Conservation (phyloP, 106 monocot genomes). For the Dactylorhiza incarnata region DNA sequence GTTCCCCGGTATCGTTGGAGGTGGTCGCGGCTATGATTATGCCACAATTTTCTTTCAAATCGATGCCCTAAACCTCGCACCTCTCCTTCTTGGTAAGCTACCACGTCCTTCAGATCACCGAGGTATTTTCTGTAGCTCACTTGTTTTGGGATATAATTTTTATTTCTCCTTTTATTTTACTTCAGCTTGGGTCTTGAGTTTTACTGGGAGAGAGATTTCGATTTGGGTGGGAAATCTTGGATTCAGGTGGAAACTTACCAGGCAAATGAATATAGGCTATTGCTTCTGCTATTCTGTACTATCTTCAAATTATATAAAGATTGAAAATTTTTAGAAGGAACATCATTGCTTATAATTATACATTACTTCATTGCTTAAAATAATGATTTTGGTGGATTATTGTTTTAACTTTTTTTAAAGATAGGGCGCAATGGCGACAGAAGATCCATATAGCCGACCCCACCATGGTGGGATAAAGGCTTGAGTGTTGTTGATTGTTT, state of each 20-base stretch:
- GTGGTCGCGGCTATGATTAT: conserved; percentile 24
- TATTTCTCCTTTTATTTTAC: background rate
- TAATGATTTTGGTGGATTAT: too few relatives aligned
- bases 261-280: too few relatives aligned
- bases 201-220: background rate
- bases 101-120: conserved; percentile 67
- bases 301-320: background rate
- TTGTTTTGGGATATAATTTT: background rate
- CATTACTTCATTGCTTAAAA: background rate
- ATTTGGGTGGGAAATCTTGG: background rate
- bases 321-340: background rate
- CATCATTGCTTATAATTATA: background rate
- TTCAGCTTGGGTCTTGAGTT: background rate
- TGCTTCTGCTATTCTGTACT: background rate
- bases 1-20: background rate
- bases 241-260: conserved; percentile 61
- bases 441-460: too few relatives aligned
- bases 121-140: conserved; percentile 19
- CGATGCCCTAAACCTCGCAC: conserved; percentile 65
- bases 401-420: too few relatives aligned
- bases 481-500: too few relatives aligned
- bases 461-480: too few relatives aligned
- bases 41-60: conserved; percentile 43
- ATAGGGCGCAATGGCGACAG: too few relatives aligned
- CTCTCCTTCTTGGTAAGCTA: conserved; percentile 70